Base-by-base conservation (phyloP, 2,329 filamentous ascomycete species). In the Alternaria sp. region DNA sequence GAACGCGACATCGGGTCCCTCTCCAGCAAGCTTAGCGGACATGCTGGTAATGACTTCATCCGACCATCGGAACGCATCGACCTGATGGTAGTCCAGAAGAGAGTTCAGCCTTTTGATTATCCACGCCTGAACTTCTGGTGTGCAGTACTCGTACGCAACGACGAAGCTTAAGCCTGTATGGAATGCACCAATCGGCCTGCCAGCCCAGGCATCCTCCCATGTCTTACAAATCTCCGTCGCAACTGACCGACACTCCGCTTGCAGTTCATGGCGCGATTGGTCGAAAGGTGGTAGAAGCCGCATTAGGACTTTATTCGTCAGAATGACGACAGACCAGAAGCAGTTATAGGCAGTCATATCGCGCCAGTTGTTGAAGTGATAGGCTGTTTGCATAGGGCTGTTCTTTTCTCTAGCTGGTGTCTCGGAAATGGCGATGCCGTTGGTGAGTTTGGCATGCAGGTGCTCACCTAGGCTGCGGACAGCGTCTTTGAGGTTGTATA, bases 191-290 rank as follows among this genome's bases (percentile, higher is more conserved):
- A 77, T 75, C 4, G 74, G 74, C 20, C 69, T 72, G 14, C 65
- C 73, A 28, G 67, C 65, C 74, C 73, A 77, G 2, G 75, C 73
- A 58, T 74, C 70, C 57, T 77, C 74, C 74, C 74, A 77, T 11
- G 72, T 76, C 59, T 75, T 76, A 63, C 74, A 77, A 4, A 78
- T 76, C 18, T 78, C 68, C 2, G 70, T 51, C 11, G 73, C 72
- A 14, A 75, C 36, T 20, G 60, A 64, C 9, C 68, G 72, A 38
- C 67, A 74, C 53, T 77, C 73, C 8, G 67, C 65, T 60, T 76
- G 67, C 2, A 78, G 46, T 6, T 56, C 62, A 50, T 69, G 68
- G 38, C 64, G 53, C 5, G 54, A 54, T 7, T 70, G 66, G 40
- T 74, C 66, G 36, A 57, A 70, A 3, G 66, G 60, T n/a, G 69